These are phyloP conservation scores for Tolypocladium nubicola DNA, from an alignment of 2,329 filamentous ascomycete species.

Conservation along the genomic window DNA sequence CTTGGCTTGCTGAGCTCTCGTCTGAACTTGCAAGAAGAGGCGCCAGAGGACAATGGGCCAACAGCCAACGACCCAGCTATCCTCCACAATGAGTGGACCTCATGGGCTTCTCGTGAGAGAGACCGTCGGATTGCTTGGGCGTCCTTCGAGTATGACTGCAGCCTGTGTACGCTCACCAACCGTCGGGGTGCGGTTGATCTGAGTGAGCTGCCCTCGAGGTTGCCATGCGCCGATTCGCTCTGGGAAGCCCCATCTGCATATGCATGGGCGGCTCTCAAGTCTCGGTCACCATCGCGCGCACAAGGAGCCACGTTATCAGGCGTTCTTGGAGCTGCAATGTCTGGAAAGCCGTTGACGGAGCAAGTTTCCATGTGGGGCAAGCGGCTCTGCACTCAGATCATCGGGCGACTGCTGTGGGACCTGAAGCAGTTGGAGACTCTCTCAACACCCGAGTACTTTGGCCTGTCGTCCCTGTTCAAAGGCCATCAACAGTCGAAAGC, in stretches of 20 bases:
- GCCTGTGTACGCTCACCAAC: conserved; percentile 17
- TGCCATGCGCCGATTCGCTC: conserved; percentile 17
- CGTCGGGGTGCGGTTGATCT: conserved; percentile 17
- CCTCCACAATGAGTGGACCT: conserved; percentile 10
- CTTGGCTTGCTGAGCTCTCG: conserved; percentile 14
- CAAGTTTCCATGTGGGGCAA: conserved; percentile 15
- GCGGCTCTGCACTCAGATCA: conserved; percentile 16
- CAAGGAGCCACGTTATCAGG: conserved; percentile 4
- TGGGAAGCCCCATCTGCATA: conserved; percentile 17
- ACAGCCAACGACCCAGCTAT: neutral
- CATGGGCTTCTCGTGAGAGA: conserved; percentile 14
- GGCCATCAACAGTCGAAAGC: conserved; percentile 13
- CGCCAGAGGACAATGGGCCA: neutral
- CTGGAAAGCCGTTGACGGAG: conserved; percentile 2
- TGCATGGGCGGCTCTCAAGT: conserved; percentile 14
- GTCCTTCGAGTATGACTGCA: conserved; percentile 22
- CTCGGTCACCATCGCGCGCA: conserved; percentile 1
- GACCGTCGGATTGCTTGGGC: conserved; percentile 16
- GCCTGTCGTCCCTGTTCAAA: conserved; percentile 12
- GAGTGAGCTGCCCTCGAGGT: conserved; percentile 14
- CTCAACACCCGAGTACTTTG: conserved; percentile 13
- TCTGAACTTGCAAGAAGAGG: conserved; percentile 1
- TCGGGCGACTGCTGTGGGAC: conserved; percentile 19
- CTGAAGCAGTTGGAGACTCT: conserved; percentile 17
- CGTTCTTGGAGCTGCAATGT: conserved; percentile 3